A percentile compares a stretch with the other conserved stretches of the same genome.
Conservation (phyloP, 2,329 filamentous ascomycete genomes). For the Trichoderma guizhouense region DNA sequence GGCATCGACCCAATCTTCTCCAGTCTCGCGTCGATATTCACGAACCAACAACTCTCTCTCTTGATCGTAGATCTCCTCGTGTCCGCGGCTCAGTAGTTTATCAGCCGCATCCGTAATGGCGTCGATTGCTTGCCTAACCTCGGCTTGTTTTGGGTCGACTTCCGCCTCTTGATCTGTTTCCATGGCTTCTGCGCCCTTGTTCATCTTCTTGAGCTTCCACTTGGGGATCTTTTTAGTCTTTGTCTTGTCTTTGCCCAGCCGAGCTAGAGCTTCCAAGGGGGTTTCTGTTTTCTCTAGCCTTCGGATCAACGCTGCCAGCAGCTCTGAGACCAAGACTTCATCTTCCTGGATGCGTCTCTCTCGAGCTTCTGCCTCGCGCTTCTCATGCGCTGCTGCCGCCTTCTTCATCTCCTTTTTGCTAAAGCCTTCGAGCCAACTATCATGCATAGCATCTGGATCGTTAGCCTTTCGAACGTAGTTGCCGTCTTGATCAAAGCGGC, state of each 20-base stretch:
- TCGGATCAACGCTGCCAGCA: conserved; percentile 69
- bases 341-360: conserved; percentile 72
- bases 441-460: conserved; percentile 87
- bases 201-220: conserved; percentile 68
- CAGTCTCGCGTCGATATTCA: conserved; percentile 79
- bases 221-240: conserved; percentile 59
- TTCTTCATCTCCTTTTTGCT: conserved; percentile 91
- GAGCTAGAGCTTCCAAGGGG: conserved; percentile 78
- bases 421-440: conserved; percentile 87
- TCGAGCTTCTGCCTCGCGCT: conserved; percentile 72
- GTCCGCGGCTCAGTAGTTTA: conserved; percentile 75
- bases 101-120: conserved; percentile 87
- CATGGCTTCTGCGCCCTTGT: conserved; percentile 57
- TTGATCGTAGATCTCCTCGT: conserved; percentile 87
- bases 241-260: conserved; percentile 67
- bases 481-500: conserved; percentile 82
- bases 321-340: conserved; percentile 66
- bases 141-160: conserved; percentile 66
- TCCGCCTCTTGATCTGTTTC: conserved; percentile 58
- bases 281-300: conserved; percentile 79
- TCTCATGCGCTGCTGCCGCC: conserved; percentile 83
- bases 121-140: conserved; percentile 71
- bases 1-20: conserved; percentile 71
- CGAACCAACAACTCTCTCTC: conserved; percentile 80
- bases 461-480: conserved; percentile 88